Evolutionary conservation across 2,329 filamentous ascomycete species (phyloP), one percentile per base, ranked within the genome.

Genomic region (Colletotrichum tofieldiae): DNA sequence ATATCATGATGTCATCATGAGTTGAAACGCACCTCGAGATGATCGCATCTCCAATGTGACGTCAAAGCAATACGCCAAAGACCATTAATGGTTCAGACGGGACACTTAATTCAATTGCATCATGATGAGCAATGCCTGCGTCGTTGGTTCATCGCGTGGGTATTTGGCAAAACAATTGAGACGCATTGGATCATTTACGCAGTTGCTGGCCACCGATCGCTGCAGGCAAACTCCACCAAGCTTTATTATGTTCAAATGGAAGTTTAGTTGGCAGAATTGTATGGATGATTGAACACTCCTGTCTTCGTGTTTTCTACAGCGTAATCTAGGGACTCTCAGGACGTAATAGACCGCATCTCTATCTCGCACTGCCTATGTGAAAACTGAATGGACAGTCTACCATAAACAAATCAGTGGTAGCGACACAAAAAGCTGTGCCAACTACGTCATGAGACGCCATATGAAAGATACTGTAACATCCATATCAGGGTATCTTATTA

Each of bases 1-100:
- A 52, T 65, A 43, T 65, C 60, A 65, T 69, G 52, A 69, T 65
- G 67, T 58, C 35, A 69, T 69, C 32, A 52, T n/a, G 26, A 32
- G 14, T 45, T 3, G 55, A n/a, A 12, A 20, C 23, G 18, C 16
- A 60, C 23, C 12, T 14, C 12, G 20, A 51, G 45, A 49, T 9
- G 16, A 43, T 43, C 18, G 14, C 20, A 7, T 29, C 16, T 26
- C 29, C n/a, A 26, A 32, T 26, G 20, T 69, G 67, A 69, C 52
- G 60, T 64, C 49, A 64, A 64, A 63, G 2, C 20, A 7, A 12
- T 8, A 51, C n/a, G n/a, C 35, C 26, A n/a, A 47, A 35, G 58
- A 16, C 12, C 16, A 54, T n/a, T n/a, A 37, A 14, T 5, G n/a
- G 3, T 29, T 20, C 1, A 39, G 47, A 52, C 20, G 32, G 43